Percentiles rank a stretch among this genome's conserved stretches.
Conservation (phyloP, 108 stramenopile genomes). For the Conticribra weissflogii region DNA sequence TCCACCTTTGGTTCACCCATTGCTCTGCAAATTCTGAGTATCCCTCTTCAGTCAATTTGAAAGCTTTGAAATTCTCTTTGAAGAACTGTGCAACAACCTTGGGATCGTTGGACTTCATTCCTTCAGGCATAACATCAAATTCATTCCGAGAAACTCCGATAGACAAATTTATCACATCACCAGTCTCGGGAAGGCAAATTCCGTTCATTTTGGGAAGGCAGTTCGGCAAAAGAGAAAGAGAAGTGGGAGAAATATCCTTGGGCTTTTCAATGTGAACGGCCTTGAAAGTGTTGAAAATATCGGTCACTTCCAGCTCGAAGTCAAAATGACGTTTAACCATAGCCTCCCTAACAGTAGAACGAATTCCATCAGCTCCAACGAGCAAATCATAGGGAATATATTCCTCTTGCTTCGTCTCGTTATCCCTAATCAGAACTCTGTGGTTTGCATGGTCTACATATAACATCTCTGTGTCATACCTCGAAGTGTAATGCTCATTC, state of each 20-base stretch:
- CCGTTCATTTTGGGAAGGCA: constrained; percentile 46
- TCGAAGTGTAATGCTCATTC: constrained; percentile 16
- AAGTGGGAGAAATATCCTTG: constrained; percentile 7
- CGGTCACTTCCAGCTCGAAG: constrained; percentile 49
- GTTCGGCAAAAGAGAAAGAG: constrained; percentile 38
- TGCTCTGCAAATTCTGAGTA: constrained; percentile 53
- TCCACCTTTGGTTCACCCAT: constrained; percentile 63
- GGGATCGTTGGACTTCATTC: constrained; percentile 52
- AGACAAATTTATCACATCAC: constrained; percentile 44
- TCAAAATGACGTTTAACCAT: constrained; percentile 53
- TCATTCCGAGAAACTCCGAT: constrained; percentile 44
- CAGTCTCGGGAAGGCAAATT: constrained; percentile 58
- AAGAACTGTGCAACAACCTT: constrained; percentile 49
- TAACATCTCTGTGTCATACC: constrained; percentile 42
- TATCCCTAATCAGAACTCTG: constrained; percentile 49
- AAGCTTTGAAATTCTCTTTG: constrained; percentile 56
- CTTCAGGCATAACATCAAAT: constrained; percentile 19
- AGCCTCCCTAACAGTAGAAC: constrained; percentile 56
- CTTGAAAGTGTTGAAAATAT: constrained; percentile 63
- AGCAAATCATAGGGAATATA: constrained; percentile 61
- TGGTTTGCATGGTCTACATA: constrained; percentile 56
- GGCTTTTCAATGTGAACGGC: constrained; percentile 51
- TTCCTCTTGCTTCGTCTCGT: constrained; percentile 34
- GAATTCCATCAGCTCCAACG: constrained; percentile 61
- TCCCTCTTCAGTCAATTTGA: constrained; percentile 42